These are phyloP conservation scores for Globisporangium abappressorium DNA, from an alignment of 352 stramenopile species.

Conservation along the genomic window DNA sequence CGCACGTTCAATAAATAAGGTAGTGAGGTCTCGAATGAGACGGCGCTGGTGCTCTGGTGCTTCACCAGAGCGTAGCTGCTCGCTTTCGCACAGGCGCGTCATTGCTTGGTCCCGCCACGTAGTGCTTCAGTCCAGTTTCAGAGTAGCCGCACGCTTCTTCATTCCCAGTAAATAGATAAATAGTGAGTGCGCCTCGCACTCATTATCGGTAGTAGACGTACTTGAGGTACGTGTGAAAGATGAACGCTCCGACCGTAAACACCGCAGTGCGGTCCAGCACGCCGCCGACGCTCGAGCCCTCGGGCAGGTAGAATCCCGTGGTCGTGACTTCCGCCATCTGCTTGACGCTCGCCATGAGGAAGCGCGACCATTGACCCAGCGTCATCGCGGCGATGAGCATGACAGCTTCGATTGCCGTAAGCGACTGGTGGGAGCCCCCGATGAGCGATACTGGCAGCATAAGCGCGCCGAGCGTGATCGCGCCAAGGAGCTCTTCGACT, in stretches of 20 bases:
- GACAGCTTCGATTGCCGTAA: slow-evolving; percentile 31
- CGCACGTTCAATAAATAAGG: background rate
- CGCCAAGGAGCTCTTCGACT: slow-evolving; percentile 31
- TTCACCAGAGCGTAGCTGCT: background rate
- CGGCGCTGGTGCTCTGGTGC: no score
- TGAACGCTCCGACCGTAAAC: slow-evolving; percentile 42
- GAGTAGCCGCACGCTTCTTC: background rate
- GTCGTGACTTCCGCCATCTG: slow-evolving; percentile 43
- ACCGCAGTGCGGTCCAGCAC: slow-evolving; percentile 42
- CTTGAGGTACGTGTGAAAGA: slow-evolving; percentile 56
- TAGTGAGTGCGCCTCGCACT: background rate
- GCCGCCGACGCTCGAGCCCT: slow-evolving; percentile 29
- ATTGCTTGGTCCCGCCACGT: background rate
- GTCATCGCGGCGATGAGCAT: slow-evolving; percentile 40
- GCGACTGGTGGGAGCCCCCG: slow-evolving; percentile 18
- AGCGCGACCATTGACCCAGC: slow-evolving; percentile 35
- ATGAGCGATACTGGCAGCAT: slow-evolving; percentile 34
- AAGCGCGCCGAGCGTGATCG: slow-evolving; percentile 28
- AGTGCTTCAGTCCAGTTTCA: no score
- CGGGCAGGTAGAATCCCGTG: slow-evolving; percentile 42
- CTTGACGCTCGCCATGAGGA: slow-evolving; percentile 36
- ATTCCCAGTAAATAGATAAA: slow-evolving; percentile 8
- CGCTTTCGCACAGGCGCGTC: background rate
- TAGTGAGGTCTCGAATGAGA: background rate
- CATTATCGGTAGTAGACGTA: slow-evolving; percentile 19